Base-by-base conservation (phyloP, 495 filamentous ascomycete species). In the Neurospora sp. region DNA sequence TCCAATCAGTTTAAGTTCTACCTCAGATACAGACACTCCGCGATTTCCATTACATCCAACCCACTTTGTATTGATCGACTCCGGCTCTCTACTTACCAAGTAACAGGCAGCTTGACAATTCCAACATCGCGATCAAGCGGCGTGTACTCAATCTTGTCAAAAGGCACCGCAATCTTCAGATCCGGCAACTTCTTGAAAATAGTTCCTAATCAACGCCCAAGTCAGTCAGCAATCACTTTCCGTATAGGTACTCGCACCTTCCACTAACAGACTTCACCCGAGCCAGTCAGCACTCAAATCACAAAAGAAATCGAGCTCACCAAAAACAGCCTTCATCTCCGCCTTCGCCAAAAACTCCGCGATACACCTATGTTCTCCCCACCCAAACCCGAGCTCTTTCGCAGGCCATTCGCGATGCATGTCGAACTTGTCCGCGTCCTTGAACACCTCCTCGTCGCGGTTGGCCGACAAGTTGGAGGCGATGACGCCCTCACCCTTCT, bases 381-480 rank as follows among this genome's bases (percentile, higher is more conserved):
- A 85, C 4, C 84, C 85, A 72, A 82, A 85, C 2, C 84, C 84
- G 9, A 86, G 77, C 31, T 83, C 75, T 5, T 28, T 70, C 42
- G 73, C 70, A 21, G 78, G 76, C 75, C 79, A 79, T 74, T 77
- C 76, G n/a, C 83, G 81, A 69, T 79, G 76, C 78, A 86, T 82
- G 73, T 85, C 77, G 73, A 86, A 86, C 42, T 37, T 75, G 69
- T 84, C 81, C 1, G 85, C 77, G 24, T 83, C 71, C 10, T 75
- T 70, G 36, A 83, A 85, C 11, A 84, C 76, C 5, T 84, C 82
- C 62, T 85, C 84, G 77, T 86, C 84, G 9, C 85, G 78, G 76
- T 84, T 84, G 10, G 82, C 85, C 19, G 85, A 86, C 78, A 80
- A 77, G 39, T 83, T 85, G 6, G 84, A 82, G 6, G 82, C 82